Percentiles rank a stretch among this genome's conserved stretches.
These are phyloP conservation scores for Termitomyces sp. DNA, from an alignment of 768 basidiomycete species.

Conservation along the genomic window DNA sequence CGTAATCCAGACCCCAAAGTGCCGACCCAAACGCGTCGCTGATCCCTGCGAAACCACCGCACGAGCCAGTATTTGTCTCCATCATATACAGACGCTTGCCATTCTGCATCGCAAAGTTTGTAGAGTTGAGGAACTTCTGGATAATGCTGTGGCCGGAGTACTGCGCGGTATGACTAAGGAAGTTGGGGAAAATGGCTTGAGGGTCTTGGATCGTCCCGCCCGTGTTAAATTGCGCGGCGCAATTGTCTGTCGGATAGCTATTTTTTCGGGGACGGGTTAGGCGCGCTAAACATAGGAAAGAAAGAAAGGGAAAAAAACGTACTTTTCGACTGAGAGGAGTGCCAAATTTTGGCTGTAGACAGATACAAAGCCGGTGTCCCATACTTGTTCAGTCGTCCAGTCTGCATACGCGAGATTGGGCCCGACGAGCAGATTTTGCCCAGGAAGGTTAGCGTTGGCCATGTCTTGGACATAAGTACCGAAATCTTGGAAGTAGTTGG, in stretches of 20 bases:
- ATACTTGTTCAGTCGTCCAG: slow-evolving; percentile 50
- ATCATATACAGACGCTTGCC: too few species aligned
- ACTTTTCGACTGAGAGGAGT: slow-evolving; percentile 57
- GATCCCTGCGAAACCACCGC: too few species aligned
- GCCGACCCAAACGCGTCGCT: too few species aligned
- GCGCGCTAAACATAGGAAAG: slow-evolving; percentile 12
- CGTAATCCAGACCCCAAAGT: slow-evolving; percentile 61
- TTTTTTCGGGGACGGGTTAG: slow-evolving; percentile 16
- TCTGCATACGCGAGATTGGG: slow-evolving; percentile 44
- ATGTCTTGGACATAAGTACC: slow-evolving; percentile 24
- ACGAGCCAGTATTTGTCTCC: too few species aligned
- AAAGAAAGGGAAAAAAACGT: slow-evolving; percentile 13
- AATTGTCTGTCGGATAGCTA: slow-evolving; percentile 62
- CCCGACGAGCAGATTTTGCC: slow-evolving; percentile 48
- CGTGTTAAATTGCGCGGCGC: slow-evolving; percentile 41
- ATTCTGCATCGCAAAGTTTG: too few species aligned
- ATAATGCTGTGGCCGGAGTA: too few species aligned
- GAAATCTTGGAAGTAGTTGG: slow-evolving; percentile 52
- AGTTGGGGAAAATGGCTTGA: slow-evolving; percentile 46
- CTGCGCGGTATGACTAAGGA: slow-evolving; percentile 45
- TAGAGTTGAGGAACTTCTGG: too few species aligned
- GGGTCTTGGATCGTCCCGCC: slow-evolving; percentile 33
- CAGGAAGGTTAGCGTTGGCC: slow-evolving; percentile 27
- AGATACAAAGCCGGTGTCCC: slow-evolving; percentile 49
- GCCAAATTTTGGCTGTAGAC: slow-evolving; percentile 32